Conservation (phyloP, 208 protist species). For the Trypanosoma avium region DNA sequence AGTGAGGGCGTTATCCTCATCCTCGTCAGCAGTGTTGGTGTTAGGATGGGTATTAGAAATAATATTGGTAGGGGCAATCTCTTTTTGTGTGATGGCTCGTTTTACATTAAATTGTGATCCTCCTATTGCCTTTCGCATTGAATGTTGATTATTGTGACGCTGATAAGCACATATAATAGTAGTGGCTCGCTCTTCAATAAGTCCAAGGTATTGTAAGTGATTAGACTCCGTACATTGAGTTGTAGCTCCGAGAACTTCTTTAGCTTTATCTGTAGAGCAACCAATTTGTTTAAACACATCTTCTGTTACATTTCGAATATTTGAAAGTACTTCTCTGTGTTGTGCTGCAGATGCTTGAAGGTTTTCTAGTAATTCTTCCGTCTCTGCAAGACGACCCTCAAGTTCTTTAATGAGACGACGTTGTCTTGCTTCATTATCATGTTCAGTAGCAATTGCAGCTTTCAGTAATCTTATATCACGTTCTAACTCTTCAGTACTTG, state of each 20-base stretch:
- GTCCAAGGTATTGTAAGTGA: constrained; percentile 83
- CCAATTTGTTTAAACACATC: constrained; percentile 76
- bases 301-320: constrained; percentile 70
- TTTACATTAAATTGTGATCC: not conserved
- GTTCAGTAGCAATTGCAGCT: constrained; percentile 81
- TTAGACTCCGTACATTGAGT: constrained; percentile 81
- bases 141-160: constrained; percentile 33
- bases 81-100: not conserved
- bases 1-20: constrained; percentile 12
- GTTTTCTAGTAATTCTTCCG: constrained; percentile 79
- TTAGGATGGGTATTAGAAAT: constrained; percentile 1
- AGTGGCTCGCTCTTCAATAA: constrained; percentile 89
- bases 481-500: constrained; percentile 83
- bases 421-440: constrained; percentile 69
- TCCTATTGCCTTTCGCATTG: not conserved
- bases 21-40: not conserved
- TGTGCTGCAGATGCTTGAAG: constrained; percentile 47
- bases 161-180: constrained; percentile 77
- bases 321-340: constrained; percentile 60
- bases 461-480: constrained; percentile 87
- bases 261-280: constrained; percentile 37
- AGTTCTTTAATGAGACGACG: constrained; percentile 82
- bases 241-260: constrained; percentile 11
- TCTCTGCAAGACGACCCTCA: constrained; percentile 84
- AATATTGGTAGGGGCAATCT: constrained; percentile 14